Evolutionary conservation across 768 basidiomycete species (phyloP).

Genomic region (Paxillus involutus): DNA sequence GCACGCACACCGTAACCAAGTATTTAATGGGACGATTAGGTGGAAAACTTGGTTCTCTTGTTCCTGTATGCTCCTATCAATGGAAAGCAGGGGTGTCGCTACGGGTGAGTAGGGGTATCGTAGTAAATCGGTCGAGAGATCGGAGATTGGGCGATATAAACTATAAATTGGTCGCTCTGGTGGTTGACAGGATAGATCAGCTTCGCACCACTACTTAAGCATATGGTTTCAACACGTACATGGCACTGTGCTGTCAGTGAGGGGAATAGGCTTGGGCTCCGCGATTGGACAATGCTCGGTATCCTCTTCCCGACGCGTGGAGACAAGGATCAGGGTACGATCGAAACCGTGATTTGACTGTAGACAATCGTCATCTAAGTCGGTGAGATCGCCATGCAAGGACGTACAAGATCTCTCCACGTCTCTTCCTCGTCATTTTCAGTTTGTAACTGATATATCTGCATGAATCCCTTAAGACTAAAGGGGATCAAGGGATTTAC

Average conservation of each 20-base stretch:
- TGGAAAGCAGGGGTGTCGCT: slow-evolving; percentile 6
- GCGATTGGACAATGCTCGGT: slow-evolving; percentile 14
- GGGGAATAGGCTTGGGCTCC: slow-evolving; percentile 14
- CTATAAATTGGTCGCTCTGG: slow-evolving; percentile 18
- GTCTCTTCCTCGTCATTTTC: slow-evolving; percentile 85
- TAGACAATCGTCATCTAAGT: slow-evolving; percentile 10
- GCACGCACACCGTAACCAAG: not conserved
- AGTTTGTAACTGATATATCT: slow-evolving; percentile 84
- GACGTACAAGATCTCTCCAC: slow-evolving; percentile 73
- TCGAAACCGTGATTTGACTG: slow-evolving; percentile 80
- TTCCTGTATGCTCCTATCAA: slow-evolving; percentile 5
- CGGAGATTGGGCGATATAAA: not conserved
- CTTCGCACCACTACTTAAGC: not conserved
- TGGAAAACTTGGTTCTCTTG: slow-evolving; percentile 5
- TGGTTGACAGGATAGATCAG: not conserved
- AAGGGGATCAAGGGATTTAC: not conserved
- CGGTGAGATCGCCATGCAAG: slow-evolving; percentile 3
- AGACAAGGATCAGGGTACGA: slow-evolving; percentile 57
- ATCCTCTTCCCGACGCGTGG: slow-evolving; percentile 54
- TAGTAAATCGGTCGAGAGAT: not conserved
- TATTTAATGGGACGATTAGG: slow-evolving; percentile 3
- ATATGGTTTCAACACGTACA: slow-evolving; percentile 11
- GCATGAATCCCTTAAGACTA: slow-evolving; percentile 79
- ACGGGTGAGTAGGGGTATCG: slow-evolving; percentile 14
- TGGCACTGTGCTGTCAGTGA: slow-evolving; percentile 6